A percentile compares a stretch with the other conserved stretches of the same genome.
These are phyloP conservation scores for Alectoria sarmentosa DNA, from an alignment of 495 filamentous ascomycete species.

Conservation along the genomic window DNA sequence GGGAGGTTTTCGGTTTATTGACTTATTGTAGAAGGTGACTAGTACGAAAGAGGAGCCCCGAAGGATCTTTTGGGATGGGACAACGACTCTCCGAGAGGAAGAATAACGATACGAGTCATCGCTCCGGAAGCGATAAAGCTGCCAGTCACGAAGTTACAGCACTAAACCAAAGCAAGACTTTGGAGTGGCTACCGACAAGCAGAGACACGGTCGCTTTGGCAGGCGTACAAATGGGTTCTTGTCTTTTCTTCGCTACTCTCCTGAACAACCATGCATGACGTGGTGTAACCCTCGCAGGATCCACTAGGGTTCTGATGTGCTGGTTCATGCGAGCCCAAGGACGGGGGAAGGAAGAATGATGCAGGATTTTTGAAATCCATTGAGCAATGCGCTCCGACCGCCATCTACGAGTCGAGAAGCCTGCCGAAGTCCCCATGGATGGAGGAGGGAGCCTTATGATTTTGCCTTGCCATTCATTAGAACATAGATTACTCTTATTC, in stretches of 20 bases:
- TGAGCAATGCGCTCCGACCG: constrained; percentile 8
- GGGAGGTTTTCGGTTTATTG: constrained; percentile 2
- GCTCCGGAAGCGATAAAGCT: not conserved
- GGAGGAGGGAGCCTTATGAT: not conserved
- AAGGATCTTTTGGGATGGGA: constrained; percentile 7
- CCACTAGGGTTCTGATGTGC: constrained; percentile 1
- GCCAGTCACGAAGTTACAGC: not conserved
- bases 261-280: not conserved
- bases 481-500: not conserved
- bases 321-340: constrained; percentile 9
- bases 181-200: not conserved
- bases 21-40: constrained; percentile 17
- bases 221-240: not conserved
- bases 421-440: not conserved
- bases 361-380: not conserved
- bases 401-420: constrained; percentile 8
- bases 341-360: not conserved
- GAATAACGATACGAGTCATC: not conserved
- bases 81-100: not conserved
- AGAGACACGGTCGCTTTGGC: not conserved
- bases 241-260: not conserved
- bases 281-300: not conserved
- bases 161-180: not conserved
- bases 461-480: not conserved
- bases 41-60: constrained; percentile 6